Evolutionary conservation across 176 grass and related monocot species (phyloP), one percentile per base, ranked within the genome.

Genomic region (Triticum timopheevii): DNA sequence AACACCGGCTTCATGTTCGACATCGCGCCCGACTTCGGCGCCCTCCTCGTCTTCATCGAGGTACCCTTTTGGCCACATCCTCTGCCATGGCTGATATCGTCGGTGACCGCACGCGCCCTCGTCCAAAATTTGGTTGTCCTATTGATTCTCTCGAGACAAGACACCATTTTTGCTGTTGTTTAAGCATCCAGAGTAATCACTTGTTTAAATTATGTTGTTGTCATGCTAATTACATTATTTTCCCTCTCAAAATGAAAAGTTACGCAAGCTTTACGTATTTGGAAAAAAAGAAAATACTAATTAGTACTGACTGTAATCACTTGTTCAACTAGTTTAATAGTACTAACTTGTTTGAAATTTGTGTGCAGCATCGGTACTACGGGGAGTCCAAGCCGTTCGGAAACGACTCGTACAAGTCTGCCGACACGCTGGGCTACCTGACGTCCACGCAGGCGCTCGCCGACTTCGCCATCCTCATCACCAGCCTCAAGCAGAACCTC

Each of bases 21-120:
- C 75, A 85, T 93, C 61, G 97, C 97, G 2, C 97, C 92, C 12
- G 73, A 83, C 28, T 98, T 96, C 85, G 65, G 82, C 27, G 97
- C 97, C 11, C 84, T 98, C 13, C 92, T 98, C 50, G 88, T 98
- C 87, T 98, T 98, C 92, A 88, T 98, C 87, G 93, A 98, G 93
- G 96, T 91, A 86, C 5, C 4, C 65, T 10, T 3, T 24, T 13
- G 3, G 45, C 13, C 45, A 49, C 44, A 47, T 12, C 24, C n/a
- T 7, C 27, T 23, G 61, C 30, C 30, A 35, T 68, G 39, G 70
- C 36, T 19, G 8, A 72, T 23, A 4, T 39, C 68, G 0, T 71
- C 68, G 34, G 69, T 8, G 3, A 24, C n/a, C 69, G 22, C 36
- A 44, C 40, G 10, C 40, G 69, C 5, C 22, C 23, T 36, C 56